Base-by-base conservation (phyloP, 805 yeast species). In the Candida tallmaniae region DNA sequence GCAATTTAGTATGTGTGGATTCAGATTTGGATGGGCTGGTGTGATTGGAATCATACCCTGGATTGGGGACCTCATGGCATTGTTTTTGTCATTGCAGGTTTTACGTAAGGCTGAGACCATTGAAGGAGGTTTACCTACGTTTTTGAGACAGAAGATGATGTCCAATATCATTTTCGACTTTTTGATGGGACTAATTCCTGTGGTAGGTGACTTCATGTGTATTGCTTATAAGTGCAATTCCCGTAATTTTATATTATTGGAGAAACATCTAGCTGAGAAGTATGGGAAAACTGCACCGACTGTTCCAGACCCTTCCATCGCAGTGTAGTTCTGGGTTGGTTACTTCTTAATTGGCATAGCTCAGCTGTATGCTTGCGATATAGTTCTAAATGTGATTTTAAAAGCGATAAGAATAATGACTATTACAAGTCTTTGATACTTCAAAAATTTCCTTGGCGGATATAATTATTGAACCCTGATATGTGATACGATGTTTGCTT, bases 191-290 rank as follows among this genome's bases (percentile, higher is more conserved):
- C 50, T 65, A 43, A 76, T 84, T 27, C 96, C 96, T 1, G 46
- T 86, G 21, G 76, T 84, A 19, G 95, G 96, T 17, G 87, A 80
- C 46, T 52, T 83, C 21, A 64, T 80, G 14, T 76, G 75, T 43
- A 76, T 85, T 13, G 76, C 83, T 3, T 86, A 82, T 62, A 83
- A 83, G 58, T 76, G 88, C 28, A 83, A 83, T 49, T 78, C 86
- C 16, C 65, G 96, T 38, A 86, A 86, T 53, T 78, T 79, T 41
- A 62, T 82, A 29, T 46, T 81, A 23, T 45, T 65, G 35, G 68
- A 65, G 42, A 49, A 56, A 36, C 46, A 62, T 34, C 50, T 65
- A 38, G 63, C 62, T 29, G 54, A 60, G 26, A 61, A 60, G 45
- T 53, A 62, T 31, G 27, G 23, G 12, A 17, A 18, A 2, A 23